Conservation (phyloP, 2,329 filamentous ascomycete species). For the Coniella lustricola region DNA sequence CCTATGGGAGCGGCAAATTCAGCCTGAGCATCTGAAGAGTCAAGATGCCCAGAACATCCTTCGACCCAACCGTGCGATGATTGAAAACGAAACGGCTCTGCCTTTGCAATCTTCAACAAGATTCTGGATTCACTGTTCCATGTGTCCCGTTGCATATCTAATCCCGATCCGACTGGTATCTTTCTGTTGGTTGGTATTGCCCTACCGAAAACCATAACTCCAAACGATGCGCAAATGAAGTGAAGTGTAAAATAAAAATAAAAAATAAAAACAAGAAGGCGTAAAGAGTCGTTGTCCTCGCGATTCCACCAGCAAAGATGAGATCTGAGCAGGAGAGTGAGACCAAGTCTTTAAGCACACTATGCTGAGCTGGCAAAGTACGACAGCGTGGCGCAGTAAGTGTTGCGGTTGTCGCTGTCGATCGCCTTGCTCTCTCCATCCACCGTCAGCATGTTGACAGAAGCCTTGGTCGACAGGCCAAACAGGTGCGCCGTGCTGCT, state of each 20-base stretch:
- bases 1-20: neutral
- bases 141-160: too few relatives aligned
- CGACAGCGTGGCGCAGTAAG: constrained; percentile 56
- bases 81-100: too few relatives aligned
- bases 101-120: too few relatives aligned
- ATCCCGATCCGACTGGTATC: constrained; percentile 4
- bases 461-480: constrained; percentile 68
- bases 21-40: too few relatives aligned
- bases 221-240: constrained; percentile 11
- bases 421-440: constrained; percentile 47
- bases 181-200: constrained; percentile 1
- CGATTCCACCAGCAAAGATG: too few relatives aligned
- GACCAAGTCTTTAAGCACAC: neutral
- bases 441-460: constrained; percentile 64
- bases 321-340: too few relatives aligned
- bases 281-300: neutral
- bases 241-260: constrained; percentile 12
- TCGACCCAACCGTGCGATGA: too few relatives aligned
- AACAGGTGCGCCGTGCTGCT: constrained; percentile 56
- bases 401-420: constrained; percentile 57
- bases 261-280: constrained; percentile 2
- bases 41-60: too few relatives aligned
- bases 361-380: constrained; percentile 32
- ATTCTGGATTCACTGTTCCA: too few relatives aligned
- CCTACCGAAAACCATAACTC: constrained; percentile 7